Conservation (phyloP, 768 basidiomycete genomes). For the Lactarius evosmus region DNA sequence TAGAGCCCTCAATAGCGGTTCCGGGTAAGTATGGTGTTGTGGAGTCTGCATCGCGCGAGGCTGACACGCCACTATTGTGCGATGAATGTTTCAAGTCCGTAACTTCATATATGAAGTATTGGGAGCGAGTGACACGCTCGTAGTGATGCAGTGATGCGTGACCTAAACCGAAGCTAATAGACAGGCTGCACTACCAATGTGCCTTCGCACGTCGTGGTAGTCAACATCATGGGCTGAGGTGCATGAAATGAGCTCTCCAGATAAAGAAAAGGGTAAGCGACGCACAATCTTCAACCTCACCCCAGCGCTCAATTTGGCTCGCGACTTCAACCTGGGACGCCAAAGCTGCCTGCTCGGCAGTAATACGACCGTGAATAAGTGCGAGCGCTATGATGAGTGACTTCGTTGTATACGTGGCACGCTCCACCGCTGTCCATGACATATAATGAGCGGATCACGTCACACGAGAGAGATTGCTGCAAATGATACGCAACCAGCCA, state of each 20-base stretch:
- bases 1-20: background rate
- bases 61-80: background rate
- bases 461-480: background rate
- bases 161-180: slow-evolving; percentile 32
- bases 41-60: background rate
- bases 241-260: slow-evolving; percentile 1
- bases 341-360: slow-evolving; percentile 78
- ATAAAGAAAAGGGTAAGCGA: slow-evolving; percentile 20
- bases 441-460: slow-evolving; percentile 1
- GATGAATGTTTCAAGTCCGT: background rate
- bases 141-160: background rate
- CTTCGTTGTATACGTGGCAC: slow-evolving; percentile 84
- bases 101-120: background rate
- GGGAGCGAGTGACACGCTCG: background rate
- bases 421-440: slow-evolving; percentile 70
- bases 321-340: slow-evolving; percentile 90
- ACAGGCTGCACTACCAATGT: slow-evolving; percentile 78
- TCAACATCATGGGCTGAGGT: slow-evolving; percentile 93
- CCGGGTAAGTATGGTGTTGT: background rate
- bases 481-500: slow-evolving; percentile 62
- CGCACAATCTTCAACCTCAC: slow-evolving; percentile 99
- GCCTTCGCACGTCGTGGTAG: slow-evolving; percentile 86
- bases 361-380: slow-evolving; percentile 69
- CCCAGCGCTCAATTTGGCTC: slow-evolving; percentile 96
- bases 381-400: slow-evolving; percentile 88